Evolutionary conservation across 192 early-diverging fungal species (phyloP).

Genomic region (Coemansia aciculifera): DNA sequence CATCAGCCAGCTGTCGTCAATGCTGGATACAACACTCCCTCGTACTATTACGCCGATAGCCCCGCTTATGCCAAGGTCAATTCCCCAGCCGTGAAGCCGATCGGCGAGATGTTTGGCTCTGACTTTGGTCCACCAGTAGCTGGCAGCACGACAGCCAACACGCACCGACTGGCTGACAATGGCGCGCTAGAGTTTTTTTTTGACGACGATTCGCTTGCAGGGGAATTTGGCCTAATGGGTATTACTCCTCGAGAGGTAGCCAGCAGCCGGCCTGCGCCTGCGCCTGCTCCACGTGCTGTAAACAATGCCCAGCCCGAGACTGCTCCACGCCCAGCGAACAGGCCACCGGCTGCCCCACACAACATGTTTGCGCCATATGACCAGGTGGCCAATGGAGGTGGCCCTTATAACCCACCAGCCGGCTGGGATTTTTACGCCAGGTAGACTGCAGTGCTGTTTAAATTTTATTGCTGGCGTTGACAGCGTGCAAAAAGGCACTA

Average conservation of each 20-base stretch:
- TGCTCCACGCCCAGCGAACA: neutral
- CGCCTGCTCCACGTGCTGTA: neutral
- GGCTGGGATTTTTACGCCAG: neutral
- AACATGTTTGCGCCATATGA: conserved; percentile 3
- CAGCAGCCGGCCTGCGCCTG: neutral
- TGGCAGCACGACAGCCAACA: neutral
- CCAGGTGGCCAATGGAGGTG: neutral
- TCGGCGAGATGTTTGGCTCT: conserved; percentile 1
- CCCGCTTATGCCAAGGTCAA: neutral
- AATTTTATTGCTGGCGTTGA: neutral
- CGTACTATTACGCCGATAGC: neutral
- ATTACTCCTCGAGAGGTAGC: neutral
- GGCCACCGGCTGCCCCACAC: neutral
- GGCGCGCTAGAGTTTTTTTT: conserved; percentile 6
- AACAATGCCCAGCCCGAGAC: neutral
- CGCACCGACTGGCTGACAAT: neutral
- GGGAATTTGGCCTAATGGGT: neutral
- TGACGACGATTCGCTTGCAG: neutral
- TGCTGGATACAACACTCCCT: neutral
- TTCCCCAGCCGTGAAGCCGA: neutral
- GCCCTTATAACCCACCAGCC: neutral
- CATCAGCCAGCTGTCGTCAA: neutral
- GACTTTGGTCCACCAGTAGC: neutral
- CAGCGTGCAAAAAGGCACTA: neutral
- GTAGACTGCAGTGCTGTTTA: neutral